Evolutionary conservation across 352 stramenopile genomes (phyloP), one percentile per base, ranked within the genome.

Genomic region (Phytophthora rubi): DNA sequence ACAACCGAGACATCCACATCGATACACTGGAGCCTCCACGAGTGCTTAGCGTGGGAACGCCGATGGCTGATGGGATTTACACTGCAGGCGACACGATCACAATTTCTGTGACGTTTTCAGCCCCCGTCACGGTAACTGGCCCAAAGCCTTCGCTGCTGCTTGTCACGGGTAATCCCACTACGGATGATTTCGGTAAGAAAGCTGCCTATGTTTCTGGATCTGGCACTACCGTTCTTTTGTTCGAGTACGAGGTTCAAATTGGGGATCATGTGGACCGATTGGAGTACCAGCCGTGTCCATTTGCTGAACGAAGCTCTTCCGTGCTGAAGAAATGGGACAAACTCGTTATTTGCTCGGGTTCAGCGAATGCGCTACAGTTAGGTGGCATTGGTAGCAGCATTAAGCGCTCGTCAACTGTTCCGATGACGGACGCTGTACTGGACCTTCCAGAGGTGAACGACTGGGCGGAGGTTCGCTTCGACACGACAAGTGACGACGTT

Each of bases 1-100:
- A 85, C 16, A 84, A 81, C n/a, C 73, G 79, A 4, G 77, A 91
- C 39, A 85, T 95, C 48, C 78, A 81, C 8, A 80, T 95, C 23
- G 83, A 93, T 37, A 89, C 80, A 0, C 53, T 77, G 0, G 82
- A 90, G n/a, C 77, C 80, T 6, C 86, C 85, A 10, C 71, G 76
- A 10, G 76, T 93, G 5, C 45, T 91, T 2, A 59, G 68, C 3
- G 86, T 95, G 3, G 71, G 73, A 0, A 89, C 73, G 51, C 37
- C 65, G 2, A 83, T 77, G 23, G 44, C 81, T 2, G 75, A 93
- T 54, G 82, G 76, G 4, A 68, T 86, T 12, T 94, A 91, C 65
- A 90, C 85, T 8, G 78, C 60, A 3, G 87, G 87, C 0, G 83
- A 94, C 32, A 72, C 55, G 0, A 53, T 93, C 7, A 68, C 58